Conservation (phyloP, 305 asterid genomes). For the Petunia hybrid region DNA sequence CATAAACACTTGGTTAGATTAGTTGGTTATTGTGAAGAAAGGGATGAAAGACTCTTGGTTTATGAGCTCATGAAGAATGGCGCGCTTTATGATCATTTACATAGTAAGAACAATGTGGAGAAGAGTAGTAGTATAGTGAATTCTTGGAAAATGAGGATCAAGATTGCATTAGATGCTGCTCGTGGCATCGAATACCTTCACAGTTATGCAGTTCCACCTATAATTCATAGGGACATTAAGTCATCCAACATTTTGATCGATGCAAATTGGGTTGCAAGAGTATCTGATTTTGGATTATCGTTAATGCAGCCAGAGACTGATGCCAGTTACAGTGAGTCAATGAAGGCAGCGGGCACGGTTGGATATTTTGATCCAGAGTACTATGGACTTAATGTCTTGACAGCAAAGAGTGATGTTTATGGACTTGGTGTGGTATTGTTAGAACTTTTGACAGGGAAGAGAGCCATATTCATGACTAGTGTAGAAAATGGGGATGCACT, state of each 20-base stretch:
- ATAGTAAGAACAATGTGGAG: neutral
- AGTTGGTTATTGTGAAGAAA: conserved; percentile 33
- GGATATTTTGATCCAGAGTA: conserved; percentile 41
- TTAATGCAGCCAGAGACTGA: conserved; percentile 22
- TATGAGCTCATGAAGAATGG: conserved; percentile 40
- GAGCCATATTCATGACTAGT: conserved; percentile 28
- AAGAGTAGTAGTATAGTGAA: conserved; percentile 28
- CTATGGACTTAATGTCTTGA: conserved; percentile 32
- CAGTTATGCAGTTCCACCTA: conserved; percentile 35
- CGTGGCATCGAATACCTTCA: conserved; percentile 37
- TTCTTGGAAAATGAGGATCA: conserved; percentile 40
- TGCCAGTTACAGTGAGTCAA: neutral
- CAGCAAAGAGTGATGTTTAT: conserved; percentile 37
- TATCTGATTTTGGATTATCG: conserved; percentile 38
- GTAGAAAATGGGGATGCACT: conserved; percentile 30
- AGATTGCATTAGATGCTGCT: conserved; percentile 37
- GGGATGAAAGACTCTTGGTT: conserved; percentile 32
- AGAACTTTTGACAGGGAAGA: too few relatives aligned
- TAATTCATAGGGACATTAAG: neutral
- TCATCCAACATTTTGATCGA: conserved; percentile 38
- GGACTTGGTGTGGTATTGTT: too few relatives aligned
- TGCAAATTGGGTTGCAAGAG: conserved; percentile 33
- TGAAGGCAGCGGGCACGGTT: conserved; percentile 36
- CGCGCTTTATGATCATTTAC: conserved; percentile 37
- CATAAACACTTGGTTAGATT: conserved; percentile 34